Evolutionary conservation across 371 early-diverging fungal species (phyloP).

Genomic region (Mucor piriformis): DNA sequence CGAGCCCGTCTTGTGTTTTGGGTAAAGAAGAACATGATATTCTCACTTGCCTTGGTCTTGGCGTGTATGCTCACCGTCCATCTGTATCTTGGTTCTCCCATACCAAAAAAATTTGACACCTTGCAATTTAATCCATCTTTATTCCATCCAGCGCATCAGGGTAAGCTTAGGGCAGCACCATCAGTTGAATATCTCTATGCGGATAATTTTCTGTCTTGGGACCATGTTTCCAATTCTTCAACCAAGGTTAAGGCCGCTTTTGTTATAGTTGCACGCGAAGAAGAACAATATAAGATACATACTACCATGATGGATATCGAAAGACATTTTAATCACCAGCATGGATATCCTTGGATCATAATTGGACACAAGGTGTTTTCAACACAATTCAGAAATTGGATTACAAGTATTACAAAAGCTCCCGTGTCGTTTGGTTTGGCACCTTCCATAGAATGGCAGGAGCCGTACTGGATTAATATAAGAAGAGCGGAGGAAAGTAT

Average conservation of each 20-base stretch:
- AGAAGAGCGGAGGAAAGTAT: slow-evolving; percentile 25
- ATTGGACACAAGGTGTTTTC: slow-evolving; percentile 34
- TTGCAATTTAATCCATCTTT: not conserved
- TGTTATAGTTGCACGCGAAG: slow-evolving; percentile 29
- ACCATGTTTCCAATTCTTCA: not conserved
- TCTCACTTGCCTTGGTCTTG: not conserved
- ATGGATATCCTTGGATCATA: slow-evolving; percentile 45
- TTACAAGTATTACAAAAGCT: slow-evolving; percentile 7
- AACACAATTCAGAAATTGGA: slow-evolving; percentile 25
- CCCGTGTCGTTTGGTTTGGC: slow-evolving; percentile 40
- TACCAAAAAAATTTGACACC: not conserved
- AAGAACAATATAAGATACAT: slow-evolving; percentile 26
- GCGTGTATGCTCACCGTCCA: not conserved
- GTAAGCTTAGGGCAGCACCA: not conserved
- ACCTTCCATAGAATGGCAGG: slow-evolving; percentile 33
- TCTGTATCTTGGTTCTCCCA: not conserved
- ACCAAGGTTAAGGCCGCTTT: slow-evolving; percentile 32
- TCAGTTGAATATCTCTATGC: slow-evolving; percentile 1
- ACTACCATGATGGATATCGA: slow-evolving; percentile 37
- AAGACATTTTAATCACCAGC: slow-evolving; percentile 30
- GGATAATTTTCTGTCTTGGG: slow-evolving; percentile 16
- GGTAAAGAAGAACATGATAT: slow-evolving; percentile 3
- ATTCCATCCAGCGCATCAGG: slow-evolving; percentile 2
- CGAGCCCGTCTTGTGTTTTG: slow-evolving; percentile 7
- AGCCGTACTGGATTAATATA: slow-evolving; percentile 41